A percentile compares a stretch with the other conserved stretches of the same genome.
Evolutionary conservation across 768 basidiomycete species (phyloP).

Genomic region (Ramaria sp.): DNA sequence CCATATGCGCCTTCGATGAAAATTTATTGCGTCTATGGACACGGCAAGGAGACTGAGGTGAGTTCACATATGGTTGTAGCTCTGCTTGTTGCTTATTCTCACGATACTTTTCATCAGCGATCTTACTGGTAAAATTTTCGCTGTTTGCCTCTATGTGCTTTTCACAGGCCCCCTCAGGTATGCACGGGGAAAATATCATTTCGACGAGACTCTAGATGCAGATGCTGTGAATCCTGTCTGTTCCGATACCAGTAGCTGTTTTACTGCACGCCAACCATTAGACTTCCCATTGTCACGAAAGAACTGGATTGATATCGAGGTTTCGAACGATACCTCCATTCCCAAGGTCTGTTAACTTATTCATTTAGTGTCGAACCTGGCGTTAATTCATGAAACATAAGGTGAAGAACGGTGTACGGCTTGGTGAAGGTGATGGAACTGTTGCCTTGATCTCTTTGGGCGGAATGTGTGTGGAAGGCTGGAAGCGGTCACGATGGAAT

Average conservation of each 20-base stretch:
- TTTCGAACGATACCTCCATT: slow-evolving; percentile 47
- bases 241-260: slow-evolving; percentile 34
- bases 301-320: slow-evolving; percentile 80
- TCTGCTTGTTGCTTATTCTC: slow-evolving; percentile 6
- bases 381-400: slow-evolving; percentile 16
- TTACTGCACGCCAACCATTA: slow-evolving; percentile 32
- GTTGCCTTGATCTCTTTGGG: slow-evolving; percentile 78
- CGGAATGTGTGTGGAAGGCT: slow-evolving; percentile 95
- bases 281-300: slow-evolving; percentile 44
- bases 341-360: slow-evolving; percentile 37
- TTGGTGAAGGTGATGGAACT: slow-evolving; percentile 95
- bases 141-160: not conserved
- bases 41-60: slow-evolving; percentile 92
- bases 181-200: slow-evolving; percentile 55
- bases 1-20: slow-evolving; percentile 88
- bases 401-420: slow-evolving; percentile 77
- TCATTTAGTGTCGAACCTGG: not conserved
- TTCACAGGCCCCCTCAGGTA: slow-evolving; percentile 36
- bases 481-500: slow-evolving; percentile 86
- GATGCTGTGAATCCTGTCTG: slow-evolving; percentile 37
- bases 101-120: slow-evolving; percentile 31
- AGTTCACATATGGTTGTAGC: slow-evolving; percentile 15
- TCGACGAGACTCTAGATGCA: slow-evolving; percentile 39
- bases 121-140: slow-evolving; percentile 63
- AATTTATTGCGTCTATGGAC: slow-evolving; percentile 88